phyloP scores from a whole-genome alignment of 768 basidiomycete genomes.

The Candolleomyces aberdarensis region DNA sequence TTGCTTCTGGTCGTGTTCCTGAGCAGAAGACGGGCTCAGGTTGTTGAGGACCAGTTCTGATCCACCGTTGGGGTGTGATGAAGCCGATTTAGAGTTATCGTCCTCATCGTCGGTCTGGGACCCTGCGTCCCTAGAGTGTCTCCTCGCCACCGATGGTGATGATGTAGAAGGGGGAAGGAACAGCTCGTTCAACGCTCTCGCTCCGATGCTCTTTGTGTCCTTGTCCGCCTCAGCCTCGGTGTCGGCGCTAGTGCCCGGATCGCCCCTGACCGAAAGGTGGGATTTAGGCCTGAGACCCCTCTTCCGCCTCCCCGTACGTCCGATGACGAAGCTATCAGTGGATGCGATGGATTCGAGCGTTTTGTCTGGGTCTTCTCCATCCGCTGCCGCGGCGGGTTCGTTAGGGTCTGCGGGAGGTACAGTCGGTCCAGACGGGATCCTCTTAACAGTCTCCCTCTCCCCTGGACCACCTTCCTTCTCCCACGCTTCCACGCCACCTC shows the following conservation, averaged over 20 bases:
- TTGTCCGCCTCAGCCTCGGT: neutral
- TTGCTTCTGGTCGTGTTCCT: neutral
- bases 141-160: neutral
- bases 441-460: neutral
- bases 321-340: neutral
- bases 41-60: too few relatives aligned
- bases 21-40: neutral
- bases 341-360: neutral
- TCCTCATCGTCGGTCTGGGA: neutral
- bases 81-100: neutral
- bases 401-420: neutral
- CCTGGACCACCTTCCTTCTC: neutral
- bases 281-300: neutral
- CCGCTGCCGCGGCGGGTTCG: neutral
- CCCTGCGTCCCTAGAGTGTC: neutral
- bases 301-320: neutral
- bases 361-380: neutral
- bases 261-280: neutral
- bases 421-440: neutral
- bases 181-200: neutral
- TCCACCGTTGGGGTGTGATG: too few relatives aligned
- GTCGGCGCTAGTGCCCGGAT: too few relatives aligned
- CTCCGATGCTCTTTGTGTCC: neutral
- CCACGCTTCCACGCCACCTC: neutral
- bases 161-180: neutral